Base-by-base conservation (phyloP, 306 rosid genomes). In the Neltuma alba region DNA sequence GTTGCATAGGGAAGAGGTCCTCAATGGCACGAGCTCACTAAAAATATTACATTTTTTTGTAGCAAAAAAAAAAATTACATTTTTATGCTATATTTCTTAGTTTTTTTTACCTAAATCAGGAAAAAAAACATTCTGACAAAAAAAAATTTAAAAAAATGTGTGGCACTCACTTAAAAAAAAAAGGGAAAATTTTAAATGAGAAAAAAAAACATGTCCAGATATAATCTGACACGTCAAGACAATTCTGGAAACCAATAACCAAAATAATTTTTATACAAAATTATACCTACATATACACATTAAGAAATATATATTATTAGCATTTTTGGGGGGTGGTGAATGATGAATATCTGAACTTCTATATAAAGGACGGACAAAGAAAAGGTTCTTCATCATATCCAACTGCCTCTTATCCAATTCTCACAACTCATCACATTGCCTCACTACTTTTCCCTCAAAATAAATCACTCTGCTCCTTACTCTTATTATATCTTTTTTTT, bases 1-100 rank as follows among this genome's bases (percentile, higher is more conserved):
- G 81, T 64, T 83, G 80, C 77, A 86, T 74, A 75, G 37, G 73
- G 0, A 8, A 1, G 23, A 12, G 30, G 28, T 63, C 57, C 85
- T 63, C 48, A 47, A 8, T 48, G 63, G 74, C 77, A 83, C 79
- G 77, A 74, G 80, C 75, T 62, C 10, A 23, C 41, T 73, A 44
- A 77, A 83, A 57, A 40, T n/a, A 55, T 10, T 55, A 25, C 6
- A 23, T 37, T 37, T 6, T 37, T n/a, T n/a, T n/a, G n/a, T n/a
- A n/a, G n/a, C n/a, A n/a, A n/a, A n/a, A n/a, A 44, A 77, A 83
- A 57, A 40, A 16, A 55, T 10, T 55, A 25, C 6, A 23, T 55
- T 55, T 55, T 55, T 55, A 2, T n/a, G 63, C 18, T 40, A 37
- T 52, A 9, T 54, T 67, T 31, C 65, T 58, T 25, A 1, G 58